Evolutionary conservation across 2,329 filamentous ascomycete species (phyloP).

Genomic region (Alternaria sp.): DNA sequence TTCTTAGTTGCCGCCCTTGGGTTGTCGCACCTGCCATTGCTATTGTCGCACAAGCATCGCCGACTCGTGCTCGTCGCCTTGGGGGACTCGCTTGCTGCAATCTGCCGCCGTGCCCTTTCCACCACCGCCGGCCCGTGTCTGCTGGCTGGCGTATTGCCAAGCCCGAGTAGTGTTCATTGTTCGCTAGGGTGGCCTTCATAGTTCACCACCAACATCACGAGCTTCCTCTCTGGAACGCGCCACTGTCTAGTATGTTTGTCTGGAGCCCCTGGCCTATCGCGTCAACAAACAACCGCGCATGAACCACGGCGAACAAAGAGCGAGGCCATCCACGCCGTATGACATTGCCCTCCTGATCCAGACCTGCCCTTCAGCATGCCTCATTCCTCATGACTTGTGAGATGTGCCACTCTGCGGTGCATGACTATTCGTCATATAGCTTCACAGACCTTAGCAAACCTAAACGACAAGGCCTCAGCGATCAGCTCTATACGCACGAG

Average conservation of each 20-base stretch:
- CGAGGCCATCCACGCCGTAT: background rate
- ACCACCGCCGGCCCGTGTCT: slow-evolving; percentile 12
- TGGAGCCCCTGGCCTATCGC: background rate
- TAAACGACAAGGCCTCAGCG: background rate
- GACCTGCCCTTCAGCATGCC: background rate
- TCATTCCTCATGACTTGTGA: background rate
- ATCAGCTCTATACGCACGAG: slow-evolving; percentile 1
- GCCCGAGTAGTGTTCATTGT: slow-evolving; percentile 5
- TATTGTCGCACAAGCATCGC: background rate
- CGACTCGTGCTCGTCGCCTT: background rate
- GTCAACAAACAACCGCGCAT: background rate
- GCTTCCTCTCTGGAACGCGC: background rate
- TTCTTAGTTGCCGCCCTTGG: slow-evolving; percentile 8
- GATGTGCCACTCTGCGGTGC: background rate
- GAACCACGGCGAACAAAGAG: background rate
- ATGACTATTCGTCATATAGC: background rate
- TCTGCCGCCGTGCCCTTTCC: slow-evolving; percentile 1
- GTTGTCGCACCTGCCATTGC: slow-evolving; percentile 4
- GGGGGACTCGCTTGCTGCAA: background rate
- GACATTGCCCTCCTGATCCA: background rate
- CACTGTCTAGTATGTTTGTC: background rate
- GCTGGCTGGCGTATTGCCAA: slow-evolving; percentile 19
- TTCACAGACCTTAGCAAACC: background rate
- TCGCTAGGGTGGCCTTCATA: background rate
- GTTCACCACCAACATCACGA: background rate